Percentiles rank a stretch among this genome's conserved stretches.
These are phyloP conservation scores for Trametes meyenii DNA, from an alignment of 768 basidiomycete genomes.

Conservation along the genomic window DNA sequence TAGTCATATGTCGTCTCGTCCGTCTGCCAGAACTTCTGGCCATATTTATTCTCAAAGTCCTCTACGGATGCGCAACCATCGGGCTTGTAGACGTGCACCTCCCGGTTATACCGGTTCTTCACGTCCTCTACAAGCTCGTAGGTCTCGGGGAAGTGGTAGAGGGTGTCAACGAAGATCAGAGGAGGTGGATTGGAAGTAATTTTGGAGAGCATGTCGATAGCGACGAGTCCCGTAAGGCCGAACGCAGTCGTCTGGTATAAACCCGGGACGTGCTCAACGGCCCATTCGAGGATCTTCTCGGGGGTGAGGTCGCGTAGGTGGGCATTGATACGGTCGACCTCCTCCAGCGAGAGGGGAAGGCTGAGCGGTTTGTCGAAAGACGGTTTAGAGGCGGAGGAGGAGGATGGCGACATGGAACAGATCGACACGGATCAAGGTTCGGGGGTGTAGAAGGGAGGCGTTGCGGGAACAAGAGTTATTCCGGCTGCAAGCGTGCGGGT, in stretches of 20 bases:
- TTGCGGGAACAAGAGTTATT: constrained; percentile 1
- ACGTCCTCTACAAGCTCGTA: constrained; percentile 88
- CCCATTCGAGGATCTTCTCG: constrained; percentile 87
- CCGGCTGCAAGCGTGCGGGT: not conserved
- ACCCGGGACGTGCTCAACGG: constrained; percentile 72
- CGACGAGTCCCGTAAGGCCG: constrained; percentile 91
- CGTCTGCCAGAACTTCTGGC: constrained; percentile 81
- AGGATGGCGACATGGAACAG: constrained; percentile 2
- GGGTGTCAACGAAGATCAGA: constrained; percentile 94
- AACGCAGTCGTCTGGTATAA: constrained; percentile 96
- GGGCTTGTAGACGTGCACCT: constrained; percentile 80
- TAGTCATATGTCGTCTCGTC: constrained; percentile 92
- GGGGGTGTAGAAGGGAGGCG: constrained; percentile 1
- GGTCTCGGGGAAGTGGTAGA: constrained; percentile 95
- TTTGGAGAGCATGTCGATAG: constrained; percentile 93
- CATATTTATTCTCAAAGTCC: constrained; percentile 82
- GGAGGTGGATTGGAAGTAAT: constrained; percentile 70
- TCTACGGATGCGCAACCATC: constrained; percentile 62
- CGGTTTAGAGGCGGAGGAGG: constrained; percentile 23
- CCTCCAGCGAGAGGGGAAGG: constrained; percentile 58
- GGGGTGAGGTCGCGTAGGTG: constrained; percentile 74
- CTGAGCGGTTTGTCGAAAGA: constrained; percentile 48
- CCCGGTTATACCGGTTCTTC: constrained; percentile 68
- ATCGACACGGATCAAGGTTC: not conserved
- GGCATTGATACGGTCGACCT: constrained; percentile 71